A percentile compares a stretch with the other conserved stretches of the same genome.
These are phyloP conservation scores for Apiospora koreana DNA, from an alignment of 2,329 filamentous ascomycete species.

Conservation along the genomic window DNA sequence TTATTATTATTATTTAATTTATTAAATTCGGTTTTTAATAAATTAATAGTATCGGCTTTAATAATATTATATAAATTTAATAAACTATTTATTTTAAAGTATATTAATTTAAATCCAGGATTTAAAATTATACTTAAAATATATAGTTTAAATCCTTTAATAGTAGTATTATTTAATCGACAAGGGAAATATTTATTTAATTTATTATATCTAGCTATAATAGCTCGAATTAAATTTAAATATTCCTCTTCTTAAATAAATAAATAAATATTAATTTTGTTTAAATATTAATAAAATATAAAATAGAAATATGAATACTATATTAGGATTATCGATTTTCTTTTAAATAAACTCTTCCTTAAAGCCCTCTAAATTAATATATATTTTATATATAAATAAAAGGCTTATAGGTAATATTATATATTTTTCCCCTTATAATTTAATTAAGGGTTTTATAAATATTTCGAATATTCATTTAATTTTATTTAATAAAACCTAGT, in stretches of 20 bases:
- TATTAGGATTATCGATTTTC: not conserved
- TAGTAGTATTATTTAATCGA: not conserved
- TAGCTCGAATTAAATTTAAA: not conserved
- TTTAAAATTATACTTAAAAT: not conserved
- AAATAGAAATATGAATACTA: not conserved
- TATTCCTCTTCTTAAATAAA: not conserved
- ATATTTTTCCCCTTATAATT: not conserved
- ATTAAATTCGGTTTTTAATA: not conserved
- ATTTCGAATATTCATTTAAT: not conserved
- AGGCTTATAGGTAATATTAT: not conserved
- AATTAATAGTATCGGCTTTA: not conserved
- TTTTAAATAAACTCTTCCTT: not conserved
- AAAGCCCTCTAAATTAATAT: not conserved
- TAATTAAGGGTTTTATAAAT: not conserved
- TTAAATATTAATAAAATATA: not conserved
- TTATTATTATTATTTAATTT: not conserved
- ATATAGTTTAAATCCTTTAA: not conserved
- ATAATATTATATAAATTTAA: not conserved
- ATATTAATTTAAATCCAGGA: not conserved
- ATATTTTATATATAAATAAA: not conserved
- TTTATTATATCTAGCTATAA: not conserved
- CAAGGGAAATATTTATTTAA: not conserved
- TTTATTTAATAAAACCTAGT: not conserved
- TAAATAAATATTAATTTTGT: not conserved
- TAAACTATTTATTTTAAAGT: not conserved